Conservation (phyloP, 208 protist genomes). For the Leishmania tarentolae region DNA sequence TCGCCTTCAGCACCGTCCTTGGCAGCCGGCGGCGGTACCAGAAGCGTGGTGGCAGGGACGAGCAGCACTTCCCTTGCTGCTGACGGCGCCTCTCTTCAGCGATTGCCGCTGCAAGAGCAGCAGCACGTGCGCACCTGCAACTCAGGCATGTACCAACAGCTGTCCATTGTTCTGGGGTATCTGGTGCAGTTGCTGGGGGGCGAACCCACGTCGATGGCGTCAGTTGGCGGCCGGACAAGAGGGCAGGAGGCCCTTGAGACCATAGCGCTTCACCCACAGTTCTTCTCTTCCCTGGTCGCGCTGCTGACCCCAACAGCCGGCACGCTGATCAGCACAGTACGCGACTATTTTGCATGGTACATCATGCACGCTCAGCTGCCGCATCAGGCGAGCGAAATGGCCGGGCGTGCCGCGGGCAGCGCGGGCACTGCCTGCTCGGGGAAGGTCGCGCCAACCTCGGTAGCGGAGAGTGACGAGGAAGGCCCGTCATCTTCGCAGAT, state of each 20-base stretch:
- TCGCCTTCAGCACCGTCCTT: not conserved
- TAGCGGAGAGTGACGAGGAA: not conserved
- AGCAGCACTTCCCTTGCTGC: constrained; percentile 19
- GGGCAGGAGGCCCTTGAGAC: constrained; percentile 40
- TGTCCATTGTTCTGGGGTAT: constrained; percentile 62
- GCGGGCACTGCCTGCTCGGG: not conserved
- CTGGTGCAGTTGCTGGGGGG: constrained; percentile 58
- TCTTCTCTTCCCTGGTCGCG: constrained; percentile 71
- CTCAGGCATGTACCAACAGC: constrained; percentile 87
- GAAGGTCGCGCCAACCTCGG: not conserved
- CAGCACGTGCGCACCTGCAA: constrained; percentile 83
- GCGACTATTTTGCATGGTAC: constrained; percentile 84
- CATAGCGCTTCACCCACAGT: constrained; percentile 45
- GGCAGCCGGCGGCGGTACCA: not conserved
- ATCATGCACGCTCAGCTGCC: constrained; percentile 31
- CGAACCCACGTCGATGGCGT: not conserved
- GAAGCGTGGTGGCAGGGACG: constrained; percentile 1
- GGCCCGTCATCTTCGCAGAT: not conserved
- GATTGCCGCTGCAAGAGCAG: constrained; percentile 77
- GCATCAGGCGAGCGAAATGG: not conserved
- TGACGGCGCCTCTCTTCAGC: constrained; percentile 41
- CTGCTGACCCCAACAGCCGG: constrained; percentile 67
- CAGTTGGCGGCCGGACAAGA: constrained; percentile 4
- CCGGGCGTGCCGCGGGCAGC: not conserved
- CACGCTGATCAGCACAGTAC: constrained; percentile 62